Percentiles rank a stretch among this genome's conserved stretches.
Evolutionary conservation across 2,329 filamentous ascomycete genomes (phyloP).

Genomic region (Sclerotinia subarctica): DNA sequence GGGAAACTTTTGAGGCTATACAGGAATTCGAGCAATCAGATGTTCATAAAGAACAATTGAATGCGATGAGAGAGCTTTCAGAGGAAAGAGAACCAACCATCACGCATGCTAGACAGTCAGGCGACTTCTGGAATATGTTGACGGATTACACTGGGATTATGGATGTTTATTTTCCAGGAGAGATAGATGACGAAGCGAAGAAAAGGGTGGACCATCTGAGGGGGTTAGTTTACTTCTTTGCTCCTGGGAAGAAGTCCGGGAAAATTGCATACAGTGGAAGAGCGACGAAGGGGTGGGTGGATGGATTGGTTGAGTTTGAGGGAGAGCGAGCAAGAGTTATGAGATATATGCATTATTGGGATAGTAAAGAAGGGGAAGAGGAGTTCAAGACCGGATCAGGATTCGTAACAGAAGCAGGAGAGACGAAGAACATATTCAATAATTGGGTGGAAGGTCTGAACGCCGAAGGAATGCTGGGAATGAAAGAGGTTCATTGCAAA

Average conservation of each 20-base stretch:
- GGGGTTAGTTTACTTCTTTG: not conserved
- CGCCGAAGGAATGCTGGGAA: not conserved
- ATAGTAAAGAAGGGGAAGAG: not conserved
- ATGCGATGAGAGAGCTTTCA: not conserved
- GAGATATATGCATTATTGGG: slow-evolving; percentile 3
- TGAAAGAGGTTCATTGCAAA: not conserved
- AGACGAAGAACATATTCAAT: not conserved
- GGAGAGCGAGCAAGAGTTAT: not conserved
- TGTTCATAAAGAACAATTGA: not conserved
- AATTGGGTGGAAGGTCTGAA: not conserved
- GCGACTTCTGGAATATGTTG: slow-evolving; percentile 3
- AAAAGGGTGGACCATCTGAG: not conserved
- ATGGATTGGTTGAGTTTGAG: not conserved
- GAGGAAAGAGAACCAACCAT: not conserved
- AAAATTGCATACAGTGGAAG: slow-evolving; percentile 4
- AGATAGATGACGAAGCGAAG: not conserved
- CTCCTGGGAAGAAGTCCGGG: not conserved
- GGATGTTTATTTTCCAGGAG: not conserved
- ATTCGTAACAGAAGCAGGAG: not conserved
- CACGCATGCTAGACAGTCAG: not conserved
- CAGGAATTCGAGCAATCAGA: not conserved
- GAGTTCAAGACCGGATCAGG: not conserved
- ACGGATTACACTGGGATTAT: not conserved
- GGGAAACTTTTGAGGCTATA: not conserved
- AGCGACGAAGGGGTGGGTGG: not conserved